Percentiles rank a stretch among this genome's conserved stretches.
These are phyloP conservation scores for Naganishia antarctica DNA, from an alignment of 768 basidiomycete genomes.

Conservation along the genomic window DNA sequence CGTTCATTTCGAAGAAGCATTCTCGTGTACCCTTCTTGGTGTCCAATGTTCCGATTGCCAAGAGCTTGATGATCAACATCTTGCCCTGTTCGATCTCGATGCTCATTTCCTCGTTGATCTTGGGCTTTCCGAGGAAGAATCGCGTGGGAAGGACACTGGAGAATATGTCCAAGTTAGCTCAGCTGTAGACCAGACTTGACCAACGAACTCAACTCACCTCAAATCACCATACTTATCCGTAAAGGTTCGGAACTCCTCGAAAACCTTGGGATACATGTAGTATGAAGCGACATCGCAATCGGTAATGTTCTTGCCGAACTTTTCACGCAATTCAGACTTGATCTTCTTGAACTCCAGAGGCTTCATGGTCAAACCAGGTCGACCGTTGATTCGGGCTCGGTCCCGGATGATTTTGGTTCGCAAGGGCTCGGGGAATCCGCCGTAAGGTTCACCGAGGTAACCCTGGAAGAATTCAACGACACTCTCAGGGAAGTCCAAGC, in stretches of 20 bases:
- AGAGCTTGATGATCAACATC: conserved; percentile 88
- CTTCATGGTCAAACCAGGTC: conserved; percentile 80
- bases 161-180: conserved; percentile 27
- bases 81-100: conserved; percentile 81
- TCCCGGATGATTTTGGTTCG: conserved; percentile 86
- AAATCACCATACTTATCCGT: conserved; percentile 92
- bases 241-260: conserved; percentile 94
- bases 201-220: conserved; percentile 57
- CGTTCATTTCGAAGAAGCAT: conserved; percentile 97
- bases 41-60: conserved; percentile 90
- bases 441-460: conserved; percentile 93
- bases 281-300: conserved; percentile 90
- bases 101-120: conserved; percentile 90
- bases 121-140: conserved; percentile 90
- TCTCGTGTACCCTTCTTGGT: conserved; percentile 87
- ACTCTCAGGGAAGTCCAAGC: conserved; percentile 79
- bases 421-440: conserved; percentile 96
- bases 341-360: conserved; percentile 94
- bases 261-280: conserved; percentile 99
- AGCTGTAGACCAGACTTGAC: conserved; percentile 23
- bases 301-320: conserved; percentile 90
- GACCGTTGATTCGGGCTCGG: conserved; percentile 85
- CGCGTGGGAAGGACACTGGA: conserved; percentile 89
- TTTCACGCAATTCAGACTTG: conserved; percentile 83
- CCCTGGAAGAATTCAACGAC: conserved; percentile 93